Evolutionary conservation across 148 eudicot genomes (phyloP), one percentile per base, ranked within the genome.

Genomic region (Polygonum aviculare): DNA sequence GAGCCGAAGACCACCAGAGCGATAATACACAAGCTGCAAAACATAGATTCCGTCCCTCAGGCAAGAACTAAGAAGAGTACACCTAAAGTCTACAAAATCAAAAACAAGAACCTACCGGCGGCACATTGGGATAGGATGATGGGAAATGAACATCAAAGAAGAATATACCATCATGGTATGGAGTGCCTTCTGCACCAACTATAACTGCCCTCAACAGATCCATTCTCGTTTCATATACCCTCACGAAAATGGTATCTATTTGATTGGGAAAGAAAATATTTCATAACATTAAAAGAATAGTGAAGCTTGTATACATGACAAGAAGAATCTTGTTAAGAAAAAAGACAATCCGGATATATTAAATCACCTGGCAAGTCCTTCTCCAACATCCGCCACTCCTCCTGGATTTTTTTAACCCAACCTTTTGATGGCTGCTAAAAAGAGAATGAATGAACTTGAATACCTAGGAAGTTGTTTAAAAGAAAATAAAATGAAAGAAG

Each of bases 91-190:
- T 12, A 67, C 72, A 67, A 67, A 35, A 35, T 35, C 1, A 69
- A 72, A 63, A 63, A 31, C 22, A 57, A 75, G 19, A 39, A 81
- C 93, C 75, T 85, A 94, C 98, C 79, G 98, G 98, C 40, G 98
- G 93, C 19, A 76, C 75, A 63, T 69, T 75, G 3, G 98, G 98
- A 81, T 94, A 94, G 57, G 45, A 40, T 1, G 41, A 11, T 5
- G 93, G 88, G 67, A 91, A 94, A 59, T 77, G 78, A 72, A 91
- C 82, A 76, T 94, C 98, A 81, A 94, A 94, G 86, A 91, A 86
- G 81, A 86, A 94, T 81, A 94, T 88, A 38, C 98, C 98, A 67
- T 94, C 98, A 78, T 94, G 98, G 75, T 91, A 91, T 9, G 98
- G 97, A 74, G 97, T 91, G 74, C 98, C 98, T 51, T 88, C 91